A percentile compares a stretch with the other conserved stretches of the same genome.
Evolutionary conservation across 179 eudicot species (phyloP).

Genomic region (Drosera spatulata): DNA sequence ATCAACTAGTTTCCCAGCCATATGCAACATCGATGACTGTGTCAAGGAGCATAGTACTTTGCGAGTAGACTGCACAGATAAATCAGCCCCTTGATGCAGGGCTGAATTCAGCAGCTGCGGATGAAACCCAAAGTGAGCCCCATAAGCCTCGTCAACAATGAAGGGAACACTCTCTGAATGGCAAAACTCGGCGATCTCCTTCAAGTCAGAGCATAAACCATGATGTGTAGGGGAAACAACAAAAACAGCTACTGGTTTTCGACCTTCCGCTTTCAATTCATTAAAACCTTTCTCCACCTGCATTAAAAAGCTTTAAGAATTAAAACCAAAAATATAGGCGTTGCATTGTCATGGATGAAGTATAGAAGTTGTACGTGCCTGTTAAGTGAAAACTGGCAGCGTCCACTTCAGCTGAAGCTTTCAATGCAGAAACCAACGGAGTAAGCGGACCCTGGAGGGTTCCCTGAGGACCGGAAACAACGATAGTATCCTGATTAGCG

Average conservation of each 20-base stretch:
- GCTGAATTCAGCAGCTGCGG: conserved; percentile 49
- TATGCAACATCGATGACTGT: conserved; percentile 85
- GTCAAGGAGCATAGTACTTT: conserved; percentile 13
- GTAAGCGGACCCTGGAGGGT: conserved; percentile 22
- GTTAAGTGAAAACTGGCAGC: conserved; percentile 82
- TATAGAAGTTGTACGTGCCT: conserved; percentile 17
- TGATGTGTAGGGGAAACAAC: conserved; percentile 80
- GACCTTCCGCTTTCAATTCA: conserved; percentile 43
- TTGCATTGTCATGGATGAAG: not conserved
- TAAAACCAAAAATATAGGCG: not conserved
- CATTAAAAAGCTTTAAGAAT: not conserved
- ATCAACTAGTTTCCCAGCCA: conserved; percentile 46
- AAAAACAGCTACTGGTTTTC: conserved; percentile 68
- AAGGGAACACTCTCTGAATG: conserved; percentile 46
- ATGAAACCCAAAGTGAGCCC: conserved; percentile 14
- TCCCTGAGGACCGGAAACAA: conserved; percentile 6
- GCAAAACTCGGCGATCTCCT: conserved; percentile 43
- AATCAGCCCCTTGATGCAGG: conserved; percentile 74
- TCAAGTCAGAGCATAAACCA: conserved; percentile 69
- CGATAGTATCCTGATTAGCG: conserved; percentile 5
- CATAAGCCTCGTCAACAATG: conserved; percentile 88
- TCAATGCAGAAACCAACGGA: conserved; percentile 7
- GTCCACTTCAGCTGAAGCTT: conserved; percentile 59
- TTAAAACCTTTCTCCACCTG: conserved; percentile 64
- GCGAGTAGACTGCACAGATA: conserved; percentile 77